Conservation (phyloP, 208 protist genomes). For the Leishmania braziliensis region DNA sequence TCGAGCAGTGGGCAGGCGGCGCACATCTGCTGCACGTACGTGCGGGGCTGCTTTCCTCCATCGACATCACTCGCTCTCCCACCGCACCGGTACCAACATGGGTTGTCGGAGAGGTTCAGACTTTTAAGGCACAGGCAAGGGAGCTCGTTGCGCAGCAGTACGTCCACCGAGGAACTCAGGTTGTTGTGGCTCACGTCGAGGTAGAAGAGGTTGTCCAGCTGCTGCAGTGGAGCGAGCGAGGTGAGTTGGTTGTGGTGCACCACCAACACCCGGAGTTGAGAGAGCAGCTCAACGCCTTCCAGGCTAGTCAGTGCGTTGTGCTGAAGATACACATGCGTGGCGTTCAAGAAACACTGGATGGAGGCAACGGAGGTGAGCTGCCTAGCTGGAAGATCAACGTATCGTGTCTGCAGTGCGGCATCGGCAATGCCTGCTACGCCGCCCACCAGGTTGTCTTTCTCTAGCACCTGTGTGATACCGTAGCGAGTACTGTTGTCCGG, state of each 20-base stretch:
- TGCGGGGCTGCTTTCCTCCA: background rate
- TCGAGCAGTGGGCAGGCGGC: constrained; percentile 42
- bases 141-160: constrained; percentile 44
- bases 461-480: constrained; percentile 40
- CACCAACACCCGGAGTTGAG: constrained; percentile 67
- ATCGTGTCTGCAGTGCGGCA: constrained; percentile 50
- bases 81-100: constrained; percentile 24
- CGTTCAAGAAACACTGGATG: constrained; percentile 73
- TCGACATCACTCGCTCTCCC: background rate
- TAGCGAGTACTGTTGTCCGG: background rate
- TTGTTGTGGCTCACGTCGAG: constrained; percentile 67
- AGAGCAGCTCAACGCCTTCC: constrained; percentile 67
- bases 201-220: constrained; percentile 54
- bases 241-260: constrained; percentile 73
- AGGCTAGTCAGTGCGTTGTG: constrained; percentile 62
- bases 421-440: constrained; percentile 66
- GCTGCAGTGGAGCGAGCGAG: constrained; percentile 49
- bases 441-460: constrained; percentile 43
- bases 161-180: constrained; percentile 33
- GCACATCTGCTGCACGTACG: constrained; percentile 18
- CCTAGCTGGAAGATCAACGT: constrained; percentile 55
- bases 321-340: constrained; percentile 80
- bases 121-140: constrained; percentile 52
- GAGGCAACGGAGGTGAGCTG: constrained; percentile 37
- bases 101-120: constrained; percentile 63